Conservation (phyloP, 768 basidiomycete species). For the Termitomyces sp. region DNA sequence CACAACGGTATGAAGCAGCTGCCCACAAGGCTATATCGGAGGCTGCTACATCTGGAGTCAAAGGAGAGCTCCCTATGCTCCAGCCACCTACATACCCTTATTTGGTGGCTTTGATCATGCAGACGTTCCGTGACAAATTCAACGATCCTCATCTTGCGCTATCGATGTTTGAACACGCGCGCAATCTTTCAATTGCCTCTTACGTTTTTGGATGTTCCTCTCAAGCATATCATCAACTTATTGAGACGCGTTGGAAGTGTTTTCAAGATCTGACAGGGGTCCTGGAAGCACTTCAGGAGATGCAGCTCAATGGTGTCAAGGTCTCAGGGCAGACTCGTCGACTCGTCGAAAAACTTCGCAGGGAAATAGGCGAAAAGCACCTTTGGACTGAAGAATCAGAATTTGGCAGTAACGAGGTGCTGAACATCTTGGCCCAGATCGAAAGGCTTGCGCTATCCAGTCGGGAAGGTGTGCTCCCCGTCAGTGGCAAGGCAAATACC, state of each 20-base stretch:
- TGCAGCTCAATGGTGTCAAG: slow-evolving; percentile 74
- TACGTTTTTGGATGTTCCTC: slow-evolving; percentile 92
- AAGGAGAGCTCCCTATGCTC: slow-evolving; percentile 29
- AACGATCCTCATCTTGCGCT: slow-evolving; percentile 77
- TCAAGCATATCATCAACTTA: slow-evolving; percentile 81
- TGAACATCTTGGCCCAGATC: slow-evolving; percentile 44
- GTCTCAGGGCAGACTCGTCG: slow-evolving; percentile 55
- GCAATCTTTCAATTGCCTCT: slow-evolving; percentile 66
- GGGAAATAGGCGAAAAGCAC: slow-evolving; percentile 54
- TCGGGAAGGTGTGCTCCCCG: background rate
- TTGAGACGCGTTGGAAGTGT: slow-evolving; percentile 77
- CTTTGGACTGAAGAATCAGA: slow-evolving; percentile 45
- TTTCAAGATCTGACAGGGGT: slow-evolving; percentile 83
- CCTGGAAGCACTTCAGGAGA: slow-evolving; percentile 69
- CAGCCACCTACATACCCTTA: slow-evolving; percentile 69
- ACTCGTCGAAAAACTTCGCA: slow-evolving; percentile 57
- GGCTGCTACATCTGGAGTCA: slow-evolving; percentile 18
- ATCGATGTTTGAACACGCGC: slow-evolving; percentile 76
- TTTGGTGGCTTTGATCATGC: slow-evolving; percentile 74
- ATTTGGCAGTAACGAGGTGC: slow-evolving; percentile 43
- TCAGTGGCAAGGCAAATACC: background rate
- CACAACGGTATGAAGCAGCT: slow-evolving; percentile 41
- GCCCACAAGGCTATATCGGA: slow-evolving; percentile 32
- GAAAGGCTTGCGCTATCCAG: slow-evolving; percentile 30
- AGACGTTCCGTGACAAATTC: slow-evolving; percentile 72